Conservation (phyloP, 2,329 filamentous ascomycete genomes). For the Fusarium xylarioides region DNA sequence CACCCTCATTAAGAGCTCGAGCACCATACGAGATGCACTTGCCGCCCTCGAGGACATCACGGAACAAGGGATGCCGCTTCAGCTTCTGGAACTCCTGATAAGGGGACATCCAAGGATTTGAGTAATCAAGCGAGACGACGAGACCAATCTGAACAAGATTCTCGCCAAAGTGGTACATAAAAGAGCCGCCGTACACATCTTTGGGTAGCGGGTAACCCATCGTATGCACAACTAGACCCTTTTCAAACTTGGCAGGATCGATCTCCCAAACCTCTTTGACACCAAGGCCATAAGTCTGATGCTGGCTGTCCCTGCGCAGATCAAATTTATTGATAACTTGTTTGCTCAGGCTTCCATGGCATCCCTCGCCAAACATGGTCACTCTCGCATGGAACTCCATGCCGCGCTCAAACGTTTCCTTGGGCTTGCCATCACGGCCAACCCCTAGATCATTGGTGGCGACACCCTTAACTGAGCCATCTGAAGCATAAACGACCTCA, state of each 20-base stretch:
- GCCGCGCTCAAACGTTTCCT: conserved; percentile 90
- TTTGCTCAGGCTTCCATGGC: conserved; percentile 94
- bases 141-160: conserved; percentile 93
- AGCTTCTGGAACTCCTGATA: conserved; percentile 98
- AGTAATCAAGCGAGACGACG: conserved; percentile 93
- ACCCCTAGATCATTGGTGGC: conserved; percentile 96
- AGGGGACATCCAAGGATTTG: conserved; percentile 95
- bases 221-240: conserved; percentile 85
- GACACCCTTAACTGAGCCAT: conserved; percentile 91
- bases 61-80: conserved; percentile 96
- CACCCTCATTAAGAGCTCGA: conserved; percentile 89
- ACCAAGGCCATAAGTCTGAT: conserved; percentile 94
- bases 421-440: conserved; percentile 81
- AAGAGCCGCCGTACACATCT: conserved; percentile 96
- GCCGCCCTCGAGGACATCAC: conserved; percentile 86
- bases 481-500: conserved; percentile 85
- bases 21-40: conserved; percentile 98
- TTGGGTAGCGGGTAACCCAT: conserved; percentile 90
- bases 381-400: conserved; percentile 98
- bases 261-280: conserved; percentile 99
- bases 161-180: conserved; percentile 99
- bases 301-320: conserved; percentile 85
- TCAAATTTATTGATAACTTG: conserved; percentile 96
- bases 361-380: conserved; percentile 93
- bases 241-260: conserved; percentile 88